These are phyloP conservation scores for Baudoinia panamericana DNA, from an alignment of 495 filamentous ascomycete genomes.

Conservation along the genomic window DNA sequence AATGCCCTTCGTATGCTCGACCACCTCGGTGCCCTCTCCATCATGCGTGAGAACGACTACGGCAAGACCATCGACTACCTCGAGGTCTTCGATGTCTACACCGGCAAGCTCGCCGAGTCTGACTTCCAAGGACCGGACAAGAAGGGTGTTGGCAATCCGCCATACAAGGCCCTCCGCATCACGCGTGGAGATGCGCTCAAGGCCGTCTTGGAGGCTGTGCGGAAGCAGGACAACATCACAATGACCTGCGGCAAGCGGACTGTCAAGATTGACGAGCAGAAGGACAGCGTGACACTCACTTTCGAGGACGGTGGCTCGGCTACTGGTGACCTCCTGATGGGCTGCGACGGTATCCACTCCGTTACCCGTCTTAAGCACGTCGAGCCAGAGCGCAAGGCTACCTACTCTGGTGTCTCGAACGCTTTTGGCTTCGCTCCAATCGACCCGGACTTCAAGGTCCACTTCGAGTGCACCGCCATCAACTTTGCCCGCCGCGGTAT, in stretches of 20 bases:
- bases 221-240: constrained; percentile 23
- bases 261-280: constrained; percentile 32
- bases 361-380: constrained; percentile 40
- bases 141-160: constrained; percentile 23
- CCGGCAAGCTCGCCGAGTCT: constrained; percentile 29
- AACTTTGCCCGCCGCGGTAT: constrained; percentile 43
- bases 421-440: constrained; percentile 42
- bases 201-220: constrained; percentile 35
- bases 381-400: constrained; percentile 35
- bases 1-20: constrained; percentile 47
- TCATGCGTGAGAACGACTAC: constrained; percentile 32
- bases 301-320: constrained; percentile 40
- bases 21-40: constrained; percentile 38
- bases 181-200: constrained; percentile 24
- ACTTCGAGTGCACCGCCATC: constrained; percentile 38
- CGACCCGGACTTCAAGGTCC: constrained; percentile 26
- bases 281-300: constrained; percentile 32
- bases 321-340: constrained; percentile 42
- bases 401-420: constrained; percentile 41
- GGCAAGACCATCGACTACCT: constrained; percentile 31
- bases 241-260: constrained; percentile 28
- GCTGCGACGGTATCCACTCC: constrained; percentile 54
- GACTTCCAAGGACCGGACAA: constrained; percentile 24
- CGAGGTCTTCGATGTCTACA: constrained; percentile 40
- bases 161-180: constrained; percentile 26